Conservation (phyloP, 306 rosid species). For the Vigna nakashimae region DNA sequence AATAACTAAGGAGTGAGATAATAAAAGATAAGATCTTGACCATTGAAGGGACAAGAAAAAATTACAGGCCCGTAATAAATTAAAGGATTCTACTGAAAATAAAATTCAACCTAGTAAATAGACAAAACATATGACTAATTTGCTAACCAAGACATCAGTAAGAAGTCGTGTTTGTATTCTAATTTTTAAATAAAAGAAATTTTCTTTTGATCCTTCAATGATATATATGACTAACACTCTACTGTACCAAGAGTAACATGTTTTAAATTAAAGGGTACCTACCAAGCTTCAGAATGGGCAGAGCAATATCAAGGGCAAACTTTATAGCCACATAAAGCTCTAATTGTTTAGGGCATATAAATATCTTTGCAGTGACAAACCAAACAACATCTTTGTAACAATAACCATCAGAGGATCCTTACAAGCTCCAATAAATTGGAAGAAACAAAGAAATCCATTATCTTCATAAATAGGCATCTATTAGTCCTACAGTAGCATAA, state of each 20-base stretch:
- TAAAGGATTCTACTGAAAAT: no score
- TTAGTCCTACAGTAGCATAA: not conserved
- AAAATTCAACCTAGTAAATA: no score
- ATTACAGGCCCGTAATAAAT: no score
- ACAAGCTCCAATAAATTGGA: constrained; percentile 89
- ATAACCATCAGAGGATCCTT: constrained; percentile 89
- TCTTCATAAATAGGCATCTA: not conserved
- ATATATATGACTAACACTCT: not conserved
- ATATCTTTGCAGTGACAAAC: constrained; percentile 82
- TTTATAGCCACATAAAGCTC: constrained; percentile 69
- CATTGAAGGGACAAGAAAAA: no score
- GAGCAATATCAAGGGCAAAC: constrained; percentile 75
- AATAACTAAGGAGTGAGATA: no score
- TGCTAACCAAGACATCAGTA: no score
- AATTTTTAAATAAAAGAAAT: not conserved
- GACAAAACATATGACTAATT: no score
- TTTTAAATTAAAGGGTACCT: constrained; percentile 54
- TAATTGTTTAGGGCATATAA: constrained; percentile 61
- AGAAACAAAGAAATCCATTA: constrained; percentile 24
- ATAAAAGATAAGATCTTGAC: no score
- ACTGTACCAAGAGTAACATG: not conserved
- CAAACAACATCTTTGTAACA: constrained; percentile 83
- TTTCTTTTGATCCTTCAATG: not conserved
- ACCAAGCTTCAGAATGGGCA: constrained; percentile 88
- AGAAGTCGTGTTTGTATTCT: not conserved